These are phyloP conservation scores for Andrographis paniculata DNA, from an alignment of 305 asterid species.

Conservation along the genomic window DNA sequence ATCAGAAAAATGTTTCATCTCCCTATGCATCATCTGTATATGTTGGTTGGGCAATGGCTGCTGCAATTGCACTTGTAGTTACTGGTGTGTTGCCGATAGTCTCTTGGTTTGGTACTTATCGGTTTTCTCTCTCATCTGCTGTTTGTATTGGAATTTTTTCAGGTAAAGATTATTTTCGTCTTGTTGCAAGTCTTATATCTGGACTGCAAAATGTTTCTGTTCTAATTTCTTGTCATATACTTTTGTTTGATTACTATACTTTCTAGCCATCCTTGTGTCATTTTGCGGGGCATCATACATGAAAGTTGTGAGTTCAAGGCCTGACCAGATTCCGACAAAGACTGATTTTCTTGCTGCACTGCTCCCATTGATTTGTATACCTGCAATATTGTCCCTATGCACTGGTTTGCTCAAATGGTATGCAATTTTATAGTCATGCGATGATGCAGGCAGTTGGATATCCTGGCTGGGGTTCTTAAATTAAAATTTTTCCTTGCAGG, in stretches of 20 bases:
- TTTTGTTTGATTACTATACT: slow-evolving; percentile 15
- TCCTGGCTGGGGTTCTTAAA: slow-evolving; percentile 14
- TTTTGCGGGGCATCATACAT: slow-evolving; percentile 87
- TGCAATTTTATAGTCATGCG: slow-evolving; percentile 19
- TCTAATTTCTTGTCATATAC: slow-evolving; percentile 10
- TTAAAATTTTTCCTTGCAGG: slow-evolving; percentile 58
- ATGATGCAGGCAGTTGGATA: slow-evolving; percentile 11
- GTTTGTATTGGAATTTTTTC: slow-evolving; percentile 77
- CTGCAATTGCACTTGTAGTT: slow-evolving; percentile 73
- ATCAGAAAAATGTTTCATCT: slow-evolving; percentile 60
- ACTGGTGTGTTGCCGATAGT: slow-evolving; percentile 91
- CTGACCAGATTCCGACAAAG: slow-evolving; percentile 72
- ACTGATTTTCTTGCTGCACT: slow-evolving; percentile 92
- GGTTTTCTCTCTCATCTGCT: slow-evolving; percentile 91
- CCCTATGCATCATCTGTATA: slow-evolving; percentile 90
- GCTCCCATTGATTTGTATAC: slow-evolving; percentile 93
- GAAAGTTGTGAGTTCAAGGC: slow-evolving; percentile 73
- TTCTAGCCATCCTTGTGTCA: slow-evolving; percentile 75
- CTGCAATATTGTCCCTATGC: slow-evolving; percentile 77
- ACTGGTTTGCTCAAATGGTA: slow-evolving; percentile 95
- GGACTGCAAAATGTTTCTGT: slow-evolving; percentile 2
- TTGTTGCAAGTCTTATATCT: slow-evolving; percentile 8
- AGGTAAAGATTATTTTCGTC: slow-evolving; percentile 35
- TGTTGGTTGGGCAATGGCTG: slow-evolving; percentile 96
- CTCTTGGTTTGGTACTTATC: slow-evolving; percentile 97